phyloP scores from a whole-genome alignment of 2,329 filamentous ascomycete genomes.

The Exserohilum turcica region DNA sequence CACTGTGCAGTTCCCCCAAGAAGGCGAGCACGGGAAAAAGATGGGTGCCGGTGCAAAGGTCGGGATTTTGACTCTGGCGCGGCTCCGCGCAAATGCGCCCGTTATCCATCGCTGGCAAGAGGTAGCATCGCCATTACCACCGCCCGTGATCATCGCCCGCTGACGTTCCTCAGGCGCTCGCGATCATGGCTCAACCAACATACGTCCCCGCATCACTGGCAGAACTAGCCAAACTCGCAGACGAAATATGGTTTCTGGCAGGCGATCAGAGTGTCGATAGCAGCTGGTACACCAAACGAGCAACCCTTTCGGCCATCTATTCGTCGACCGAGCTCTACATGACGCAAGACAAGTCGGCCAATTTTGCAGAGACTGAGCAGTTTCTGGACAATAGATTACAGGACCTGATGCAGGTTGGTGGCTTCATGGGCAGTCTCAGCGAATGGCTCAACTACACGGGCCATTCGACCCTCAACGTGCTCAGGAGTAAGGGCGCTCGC shows the following conservation, averaged over 20 bases:
- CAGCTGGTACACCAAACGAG: conserved; percentile 82
- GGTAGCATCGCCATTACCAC: conserved; percentile 58
- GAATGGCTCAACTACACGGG: conserved; percentile 85
- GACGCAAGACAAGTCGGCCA: conserved; percentile 79
- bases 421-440: conserved; percentile 66
- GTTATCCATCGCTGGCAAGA: conserved; percentile 84
- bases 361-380: conserved; percentile 75
- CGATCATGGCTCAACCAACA: conserved; percentile 83
- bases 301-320: conserved; percentile 68
- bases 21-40: conserved; percentile 38
- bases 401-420: conserved; percentile 68
- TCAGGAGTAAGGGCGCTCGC: conserved; percentile 85
- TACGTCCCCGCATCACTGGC: conserved; percentile 76
- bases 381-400: conserved; percentile 79
- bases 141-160: background rate
- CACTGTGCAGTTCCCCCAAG: conserved; percentile 52
- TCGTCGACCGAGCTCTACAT: conserved; percentile 84
- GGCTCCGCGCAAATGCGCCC: conserved; percentile 74
- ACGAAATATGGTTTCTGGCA: conserved; percentile 89
- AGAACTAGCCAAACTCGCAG: conserved; percentile 81
- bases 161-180: conserved; percentile 68
- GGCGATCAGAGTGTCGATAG: conserved; percentile 82
- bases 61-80: conserved; percentile 72
- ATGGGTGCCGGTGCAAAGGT: conserved; percentile 67
- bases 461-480: conserved; percentile 75